phyloP scores from a whole-genome alignment of 495 filamentous ascomycete species.

The Xylaria longipes region DNA sequence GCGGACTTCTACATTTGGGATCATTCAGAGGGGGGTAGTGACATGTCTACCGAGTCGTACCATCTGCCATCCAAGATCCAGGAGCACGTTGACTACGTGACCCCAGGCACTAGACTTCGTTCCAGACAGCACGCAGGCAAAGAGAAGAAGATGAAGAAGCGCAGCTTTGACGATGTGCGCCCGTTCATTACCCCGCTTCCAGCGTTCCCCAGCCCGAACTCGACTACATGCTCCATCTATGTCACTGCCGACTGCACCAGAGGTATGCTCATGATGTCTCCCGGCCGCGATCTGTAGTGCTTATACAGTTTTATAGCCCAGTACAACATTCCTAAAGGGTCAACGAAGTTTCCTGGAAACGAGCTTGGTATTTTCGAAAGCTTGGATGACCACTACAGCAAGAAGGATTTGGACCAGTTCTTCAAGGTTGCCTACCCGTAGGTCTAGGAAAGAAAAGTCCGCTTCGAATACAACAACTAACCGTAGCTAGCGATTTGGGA shows the following conservation, averaged over 20 bases:
- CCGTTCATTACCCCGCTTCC: conserved; percentile 17
- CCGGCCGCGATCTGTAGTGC: not conserved
- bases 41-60: conserved; percentile 51
- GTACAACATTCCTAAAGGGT: conserved; percentile 42
- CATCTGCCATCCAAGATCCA: conserved; percentile 60
- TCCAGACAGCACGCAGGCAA: conserved; percentile 24
- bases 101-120: conserved; percentile 57
- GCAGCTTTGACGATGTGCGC: conserved; percentile 17
- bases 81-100: conserved; percentile 65
- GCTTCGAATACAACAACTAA: conserved; percentile 1
- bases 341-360: conserved; percentile 38
- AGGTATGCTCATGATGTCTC: conserved; percentile 26
- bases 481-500: conserved; percentile 26
- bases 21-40: conserved; percentile 42
- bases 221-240: conserved; percentile 36
- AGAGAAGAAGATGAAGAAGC: conserved; percentile 33
- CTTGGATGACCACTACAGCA: conserved; percentile 47
- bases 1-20: conserved; percentile 63
- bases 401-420: conserved; percentile 66
- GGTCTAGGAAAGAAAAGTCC: not conserved
- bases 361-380: conserved; percentile 45
- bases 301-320: conserved; percentile 29
- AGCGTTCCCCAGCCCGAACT: conserved; percentile 24
- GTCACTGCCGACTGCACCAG: conserved; percentile 43
- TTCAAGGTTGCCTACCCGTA: conserved; percentile 56